These are phyloP conservation scores for Scedosporium apiospermum DNA, from an alignment of 2,329 filamentous ascomycete species.

Conservation along the genomic window DNA sequence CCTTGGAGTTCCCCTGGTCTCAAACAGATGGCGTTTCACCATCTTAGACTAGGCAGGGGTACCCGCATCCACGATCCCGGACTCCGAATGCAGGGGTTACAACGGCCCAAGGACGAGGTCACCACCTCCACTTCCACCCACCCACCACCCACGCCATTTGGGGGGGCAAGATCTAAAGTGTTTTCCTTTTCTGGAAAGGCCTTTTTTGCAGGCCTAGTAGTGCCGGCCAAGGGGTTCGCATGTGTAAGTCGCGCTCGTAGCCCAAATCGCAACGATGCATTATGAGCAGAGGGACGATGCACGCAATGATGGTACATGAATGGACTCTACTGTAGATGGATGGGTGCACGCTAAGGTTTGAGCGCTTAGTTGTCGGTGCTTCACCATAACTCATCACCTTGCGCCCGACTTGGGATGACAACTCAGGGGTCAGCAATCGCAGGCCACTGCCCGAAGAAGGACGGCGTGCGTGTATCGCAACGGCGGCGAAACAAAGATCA, in stretches of 20 bases:
- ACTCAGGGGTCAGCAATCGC: neutral
- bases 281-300: neutral
- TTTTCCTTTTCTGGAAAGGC: conserved; percentile 1
- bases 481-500: neutral
- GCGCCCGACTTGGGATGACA: neutral
- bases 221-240: neutral
- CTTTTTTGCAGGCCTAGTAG: neutral
- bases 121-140: neutral
- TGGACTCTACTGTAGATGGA: neutral
- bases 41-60: neutral
- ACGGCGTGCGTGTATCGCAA: neutral
- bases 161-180: no score
- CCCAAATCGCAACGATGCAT: neutral
- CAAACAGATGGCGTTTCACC: conserved; percentile 6
- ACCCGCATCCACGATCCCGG: conserved; percentile 1
- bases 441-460: neutral
- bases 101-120: neutral
- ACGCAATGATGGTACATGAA: neutral
- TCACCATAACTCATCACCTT: neutral
- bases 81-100: conserved; percentile 5
- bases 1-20: neutral
- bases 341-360: neutral
- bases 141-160: no score
- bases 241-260: neutral
- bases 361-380: neutral